Base-by-base conservation (phyloP, 331 rosid species). In the Rhamnella rubrinervis region DNA sequence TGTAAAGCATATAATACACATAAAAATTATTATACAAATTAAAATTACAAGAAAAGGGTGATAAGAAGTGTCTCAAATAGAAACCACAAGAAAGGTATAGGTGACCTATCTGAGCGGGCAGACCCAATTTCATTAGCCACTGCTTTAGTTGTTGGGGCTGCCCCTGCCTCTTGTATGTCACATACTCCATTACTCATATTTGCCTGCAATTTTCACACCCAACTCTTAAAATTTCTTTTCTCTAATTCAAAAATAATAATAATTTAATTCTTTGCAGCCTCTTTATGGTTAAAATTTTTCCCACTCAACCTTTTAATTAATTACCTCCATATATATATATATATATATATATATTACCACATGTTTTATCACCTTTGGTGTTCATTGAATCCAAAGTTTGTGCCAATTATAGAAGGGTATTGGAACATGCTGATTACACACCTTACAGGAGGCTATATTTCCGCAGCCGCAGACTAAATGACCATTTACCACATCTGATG, bases 401-500 rank as follows among this genome's bases (percentile, higher is more conserved):
- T 31, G 35, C 5, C 35, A 31, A 31, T 31, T 31, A 31, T 31
- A 31, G 4, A 31, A 31, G 35, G 35, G 35, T 31, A 31, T 31
- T 31, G 35, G 9, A 15, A 18, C 3, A 1, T 63, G 19, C 70
- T 20, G 38, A 19, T 0, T 63, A 39, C 81, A 51, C 71, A 91
- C 97, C 88, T 78, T 81, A 84, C 96, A 91, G 57, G 66, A 1
- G 67, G 80, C 59, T 11, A 88, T 78, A 82, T 81, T 88, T 58
- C 75, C 84, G 72, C 96, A 88, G 11, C 97, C 97, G 56, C 97
- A 88, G 10, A 86, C 71, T 55, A 88, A 77, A 50, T 77, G 89
- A 25, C 96, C 93, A 75, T 86, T 91, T 17, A 78, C 83, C 64
- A 78, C 89, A 75, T 91, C 97, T 19, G 75, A 8, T 39, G 86